Conservation (phyloP, 2,329 filamentous ascomycete genomes). For the Sporothrix euskadiensis region DNA sequence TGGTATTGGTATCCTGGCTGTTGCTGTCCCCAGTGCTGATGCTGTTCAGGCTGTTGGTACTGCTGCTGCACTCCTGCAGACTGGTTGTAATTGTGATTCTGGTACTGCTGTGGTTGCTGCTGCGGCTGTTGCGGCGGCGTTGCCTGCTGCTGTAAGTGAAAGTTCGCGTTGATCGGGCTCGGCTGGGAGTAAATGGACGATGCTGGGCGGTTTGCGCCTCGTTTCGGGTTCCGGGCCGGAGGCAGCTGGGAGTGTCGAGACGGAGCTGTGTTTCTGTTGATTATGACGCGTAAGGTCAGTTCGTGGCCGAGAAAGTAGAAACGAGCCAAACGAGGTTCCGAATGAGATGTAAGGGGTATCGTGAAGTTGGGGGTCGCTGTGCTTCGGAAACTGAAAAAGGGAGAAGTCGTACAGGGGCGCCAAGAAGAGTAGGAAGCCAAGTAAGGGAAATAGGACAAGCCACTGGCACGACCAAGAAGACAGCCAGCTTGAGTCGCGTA, state of each 20-base stretch:
- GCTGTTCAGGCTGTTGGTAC: conserved; percentile 21
- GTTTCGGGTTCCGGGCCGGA: conserved; percentile 43
- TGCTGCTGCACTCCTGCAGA: conserved; percentile 31
- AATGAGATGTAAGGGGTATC: background rate
- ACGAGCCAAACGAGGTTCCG: too few relatives aligned
- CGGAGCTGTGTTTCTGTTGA: conserved; percentile 36
- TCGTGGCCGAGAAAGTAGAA: background rate
- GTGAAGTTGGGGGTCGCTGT: background rate
- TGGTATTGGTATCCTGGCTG: conserved; percentile 25
- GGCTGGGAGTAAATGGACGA: conserved; percentile 65
- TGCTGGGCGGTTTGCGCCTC: conserved; percentile 46
- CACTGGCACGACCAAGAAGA: background rate
- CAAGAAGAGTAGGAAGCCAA: background rate
- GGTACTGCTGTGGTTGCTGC: conserved; percentile 20
- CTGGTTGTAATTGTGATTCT: conserved; percentile 31
- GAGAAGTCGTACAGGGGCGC: background rate
- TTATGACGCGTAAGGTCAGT: background rate
- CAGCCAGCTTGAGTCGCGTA: background rate
- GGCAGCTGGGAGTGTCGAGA: conserved; percentile 34
- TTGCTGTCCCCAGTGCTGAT: conserved; percentile 3
- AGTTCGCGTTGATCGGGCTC: conserved; percentile 45
- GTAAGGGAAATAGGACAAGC: background rate
- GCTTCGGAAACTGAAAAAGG: background rate
- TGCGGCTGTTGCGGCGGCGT: background rate
- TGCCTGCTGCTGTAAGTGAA: conserved; percentile 35